Evolutionary conservation across 108 stramenopile genomes (phyloP).

Genomic region (Mediolabrus comicus): DNA sequence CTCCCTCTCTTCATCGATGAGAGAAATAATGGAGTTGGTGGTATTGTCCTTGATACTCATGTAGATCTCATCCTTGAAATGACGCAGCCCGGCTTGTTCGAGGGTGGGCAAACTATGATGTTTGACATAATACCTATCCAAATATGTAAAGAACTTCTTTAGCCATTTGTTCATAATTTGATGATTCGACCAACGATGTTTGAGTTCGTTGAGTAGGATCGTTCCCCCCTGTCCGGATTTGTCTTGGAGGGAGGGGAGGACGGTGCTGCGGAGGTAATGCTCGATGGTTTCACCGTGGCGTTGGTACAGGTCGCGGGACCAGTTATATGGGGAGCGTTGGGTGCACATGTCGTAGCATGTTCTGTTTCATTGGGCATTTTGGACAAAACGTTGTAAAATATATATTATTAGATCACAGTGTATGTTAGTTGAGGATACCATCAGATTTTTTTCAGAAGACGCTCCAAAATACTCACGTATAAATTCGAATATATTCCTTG

Average conservation of each 20-base stretch:
- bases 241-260: slow-evolving; percentile 88
- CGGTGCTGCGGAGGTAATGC: slow-evolving; percentile 85
- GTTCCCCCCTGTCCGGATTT: slow-evolving; percentile 84
- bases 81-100: slow-evolving; percentile 82
- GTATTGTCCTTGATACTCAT: slow-evolving; percentile 88
- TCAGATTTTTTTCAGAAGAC: too few species aligned
- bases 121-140: slow-evolving; percentile 98
- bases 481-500: slow-evolving; percentile 90
- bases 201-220: slow-evolving; percentile 90
- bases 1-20: slow-evolving; percentile 95
- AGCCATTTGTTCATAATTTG: slow-evolving; percentile 99
- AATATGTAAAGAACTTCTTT: slow-evolving; percentile 98
- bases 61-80: slow-evolving; percentile 95
- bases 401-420: too few species aligned
- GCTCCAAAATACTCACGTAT: slow-evolving; percentile 67
- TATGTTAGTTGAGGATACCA: too few species aligned
- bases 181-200: slow-evolving; percentile 95
- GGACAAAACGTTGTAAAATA: too few species aligned
- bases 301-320: slow-evolving; percentile 96
- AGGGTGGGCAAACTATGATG: slow-evolving; percentile 94
- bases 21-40: slow-evolving; percentile 86
- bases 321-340: slow-evolving; percentile 98
- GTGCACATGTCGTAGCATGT: slow-evolving; percentile 99
- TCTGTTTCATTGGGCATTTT: too few species aligned
- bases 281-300: slow-evolving; percentile 95